These are phyloP conservation scores for Wickerhamomyces mucosus DNA, from an alignment of 805 yeast genomes.

Conservation along the genomic window DNA sequence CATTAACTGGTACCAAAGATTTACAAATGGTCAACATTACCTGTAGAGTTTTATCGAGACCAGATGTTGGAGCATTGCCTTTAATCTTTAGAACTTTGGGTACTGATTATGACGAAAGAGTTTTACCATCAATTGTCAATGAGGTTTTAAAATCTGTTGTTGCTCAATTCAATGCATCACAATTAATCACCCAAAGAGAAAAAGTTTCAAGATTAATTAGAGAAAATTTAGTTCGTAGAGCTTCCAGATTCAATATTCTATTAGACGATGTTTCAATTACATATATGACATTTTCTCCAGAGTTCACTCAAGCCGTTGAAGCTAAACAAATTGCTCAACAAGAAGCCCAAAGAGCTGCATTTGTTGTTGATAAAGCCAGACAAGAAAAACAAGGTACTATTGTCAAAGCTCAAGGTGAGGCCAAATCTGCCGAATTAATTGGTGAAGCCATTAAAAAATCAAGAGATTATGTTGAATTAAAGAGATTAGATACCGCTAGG, in stretches of 20 bases:
- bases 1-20: constrained; percentile 96
- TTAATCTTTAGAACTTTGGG: constrained; percentile 88
- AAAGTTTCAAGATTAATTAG: constrained; percentile 85
- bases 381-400: constrained; percentile 97
- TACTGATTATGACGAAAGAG: constrained; percentile 91
- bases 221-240: constrained; percentile 86
- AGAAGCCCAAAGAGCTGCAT: constrained; percentile 98
- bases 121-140: constrained; percentile 94
- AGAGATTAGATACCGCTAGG: constrained; percentile 93
- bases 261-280: constrained; percentile 96
- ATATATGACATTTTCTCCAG: constrained; percentile 95
- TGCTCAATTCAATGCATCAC: constrained; percentile 98
- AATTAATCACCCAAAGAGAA: constrained; percentile 97
- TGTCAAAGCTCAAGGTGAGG: constrained; percentile 97
- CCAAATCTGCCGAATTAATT: constrained; percentile 92
- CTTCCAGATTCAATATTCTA: constrained; percentile 74
- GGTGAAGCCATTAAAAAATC: constrained; percentile 99
- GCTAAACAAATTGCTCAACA: constrained; percentile 99
- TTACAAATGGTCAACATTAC: constrained; percentile 98
- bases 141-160: constrained; percentile 95
- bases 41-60: constrained; percentile 94
- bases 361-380: constrained; percentile 90
- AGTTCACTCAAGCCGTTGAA: constrained; percentile 95
- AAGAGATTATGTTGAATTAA: constrained; percentile 90
- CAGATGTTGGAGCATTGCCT: constrained; percentile 71